These are phyloP conservation scores for Ampelomyces quisqualis DNA, from an alignment of 2,329 filamentous ascomycete species.

Conservation along the genomic window DNA sequence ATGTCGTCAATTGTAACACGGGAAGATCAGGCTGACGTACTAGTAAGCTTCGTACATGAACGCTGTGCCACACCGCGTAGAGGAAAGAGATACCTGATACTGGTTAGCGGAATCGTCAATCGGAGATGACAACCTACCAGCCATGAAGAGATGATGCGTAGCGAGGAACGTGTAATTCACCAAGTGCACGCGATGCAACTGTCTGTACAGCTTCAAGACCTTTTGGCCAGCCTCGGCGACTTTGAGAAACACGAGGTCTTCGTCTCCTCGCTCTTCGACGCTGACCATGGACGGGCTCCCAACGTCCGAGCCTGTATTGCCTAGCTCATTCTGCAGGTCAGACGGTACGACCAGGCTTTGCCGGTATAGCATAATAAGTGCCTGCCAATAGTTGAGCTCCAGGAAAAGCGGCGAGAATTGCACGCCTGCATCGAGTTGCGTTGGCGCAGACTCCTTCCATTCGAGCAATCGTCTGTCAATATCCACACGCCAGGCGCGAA, in stretches of 20 bases:
- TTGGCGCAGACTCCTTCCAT: constrained; percentile 84
- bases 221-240: constrained; percentile 93
- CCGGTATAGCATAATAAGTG: constrained; percentile 91
- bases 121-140: constrained; percentile 56
- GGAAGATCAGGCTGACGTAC: constrained; percentile 55
- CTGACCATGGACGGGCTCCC: constrained; percentile 62
- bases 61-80: constrained; percentile 96
- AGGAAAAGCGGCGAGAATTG: constrained; percentile 86
- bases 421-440: constrained; percentile 76
- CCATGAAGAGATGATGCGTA: constrained; percentile 96
- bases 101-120: constrained; percentile 16
- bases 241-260: constrained; percentile 89
- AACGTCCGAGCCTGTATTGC: constrained; percentile 58
- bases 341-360: constrained; percentile 85
- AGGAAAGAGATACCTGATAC: constrained; percentile 76
- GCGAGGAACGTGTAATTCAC: constrained; percentile 97
- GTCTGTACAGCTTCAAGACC: constrained; percentile 85
- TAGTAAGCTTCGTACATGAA: constrained; percentile 79
- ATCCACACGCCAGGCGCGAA: constrained; percentile 83
- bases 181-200: constrained; percentile 80
- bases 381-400: constrained; percentile 97
- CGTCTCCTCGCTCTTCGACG: constrained; percentile 71
- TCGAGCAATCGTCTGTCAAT: constrained; percentile 79
- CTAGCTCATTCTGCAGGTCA: constrained; percentile 77
- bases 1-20: constrained; percentile 15